Evolutionary conservation across 2,329 filamentous ascomycete species (phyloP).

Genomic region (Beauveria caledonica): DNA sequence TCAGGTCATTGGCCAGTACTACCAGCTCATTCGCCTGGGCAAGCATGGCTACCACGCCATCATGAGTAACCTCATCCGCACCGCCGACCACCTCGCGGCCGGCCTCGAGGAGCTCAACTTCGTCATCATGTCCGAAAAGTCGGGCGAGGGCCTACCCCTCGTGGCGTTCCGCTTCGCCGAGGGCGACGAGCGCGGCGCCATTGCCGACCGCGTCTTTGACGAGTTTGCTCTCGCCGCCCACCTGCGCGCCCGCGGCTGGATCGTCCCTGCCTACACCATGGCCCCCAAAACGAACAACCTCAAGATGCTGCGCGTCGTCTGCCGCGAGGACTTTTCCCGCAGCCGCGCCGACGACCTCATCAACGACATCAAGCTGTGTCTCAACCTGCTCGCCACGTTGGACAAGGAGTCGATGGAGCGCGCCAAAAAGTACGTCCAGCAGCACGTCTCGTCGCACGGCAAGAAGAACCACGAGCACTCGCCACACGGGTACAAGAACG

Average conservation of each 20-base stretch:
- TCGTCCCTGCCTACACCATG: slow-evolving; percentile 96
- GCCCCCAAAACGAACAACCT: slow-evolving; percentile 75
- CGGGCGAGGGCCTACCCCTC: slow-evolving; percentile 73
- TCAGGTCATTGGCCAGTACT: slow-evolving; percentile 95
- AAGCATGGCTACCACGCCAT: slow-evolving; percentile 88
- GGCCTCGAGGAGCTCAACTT: slow-evolving; percentile 70
- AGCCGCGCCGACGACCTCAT: slow-evolving; percentile 73
- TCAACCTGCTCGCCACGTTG: slow-evolving; percentile 63
- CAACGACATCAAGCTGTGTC: slow-evolving; percentile 67
- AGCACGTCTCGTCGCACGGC: slow-evolving; percentile 44
- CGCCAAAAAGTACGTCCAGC: slow-evolving; percentile 57
- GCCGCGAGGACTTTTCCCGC: slow-evolving; percentile 85
- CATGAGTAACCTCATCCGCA: slow-evolving; percentile 89
- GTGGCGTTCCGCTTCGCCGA: slow-evolving; percentile 76
- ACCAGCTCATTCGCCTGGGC: slow-evolving; percentile 90
- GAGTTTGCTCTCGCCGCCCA: slow-evolving; percentile 78
- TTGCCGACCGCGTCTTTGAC: slow-evolving; percentile 55
- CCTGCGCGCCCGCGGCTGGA: slow-evolving; percentile 80
- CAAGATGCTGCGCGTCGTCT: slow-evolving; percentile 88
- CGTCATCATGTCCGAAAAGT: slow-evolving; percentile 75
- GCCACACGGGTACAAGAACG: slow-evolving; percentile 46
- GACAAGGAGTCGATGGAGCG: slow-evolving; percentile 62
- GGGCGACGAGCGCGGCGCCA: slow-evolving; percentile 38
- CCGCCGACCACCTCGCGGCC: slow-evolving; percentile 75
- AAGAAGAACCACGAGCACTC: slow-evolving; percentile 39